These are phyloP conservation scores for Aegilops umbellulata DNA, from an alignment of 176 grass and related monocot genomes.

Conservation along the genomic window DNA sequence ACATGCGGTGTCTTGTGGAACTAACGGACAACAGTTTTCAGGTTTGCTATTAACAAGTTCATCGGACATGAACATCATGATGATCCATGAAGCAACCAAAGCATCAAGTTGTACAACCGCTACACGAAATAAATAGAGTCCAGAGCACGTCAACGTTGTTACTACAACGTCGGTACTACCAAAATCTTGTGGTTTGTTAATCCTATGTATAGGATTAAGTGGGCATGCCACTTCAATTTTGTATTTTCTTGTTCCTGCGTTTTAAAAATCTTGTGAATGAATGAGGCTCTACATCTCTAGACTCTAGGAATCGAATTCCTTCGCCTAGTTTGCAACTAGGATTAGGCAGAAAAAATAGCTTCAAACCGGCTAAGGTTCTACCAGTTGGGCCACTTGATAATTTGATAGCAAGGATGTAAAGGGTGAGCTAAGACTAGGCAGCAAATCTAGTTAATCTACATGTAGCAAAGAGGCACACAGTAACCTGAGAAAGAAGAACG, in stretches of 20 bases:
- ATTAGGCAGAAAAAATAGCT: not conserved
- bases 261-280: too few relatives aligned
- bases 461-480: too few relatives aligned
- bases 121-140: not conserved
- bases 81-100: not conserved
- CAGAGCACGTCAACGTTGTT: not conserved
- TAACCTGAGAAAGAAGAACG: too few relatives aligned
- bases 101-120: not conserved
- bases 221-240: too few relatives aligned
- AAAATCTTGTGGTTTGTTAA: too few relatives aligned
- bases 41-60: not conserved
- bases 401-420: not conserved
- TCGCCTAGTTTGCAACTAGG: not conserved
- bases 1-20: not conserved
- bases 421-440: not conserved
- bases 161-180: not conserved
- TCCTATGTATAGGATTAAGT: too few relatives aligned
- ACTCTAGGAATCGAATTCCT: constrained; percentile 4
- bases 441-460: not conserved
- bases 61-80: not conserved
- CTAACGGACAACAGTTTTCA: not conserved
- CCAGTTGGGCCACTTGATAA: not conserved
- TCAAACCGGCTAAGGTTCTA: not conserved
- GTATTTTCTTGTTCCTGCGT: too few relatives aligned
- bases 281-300: too few relatives aligned